These are phyloP conservation scores for Mentha longifolia DNA, from an alignment of 257 asterid genomes.

Conservation along the genomic window DNA sequence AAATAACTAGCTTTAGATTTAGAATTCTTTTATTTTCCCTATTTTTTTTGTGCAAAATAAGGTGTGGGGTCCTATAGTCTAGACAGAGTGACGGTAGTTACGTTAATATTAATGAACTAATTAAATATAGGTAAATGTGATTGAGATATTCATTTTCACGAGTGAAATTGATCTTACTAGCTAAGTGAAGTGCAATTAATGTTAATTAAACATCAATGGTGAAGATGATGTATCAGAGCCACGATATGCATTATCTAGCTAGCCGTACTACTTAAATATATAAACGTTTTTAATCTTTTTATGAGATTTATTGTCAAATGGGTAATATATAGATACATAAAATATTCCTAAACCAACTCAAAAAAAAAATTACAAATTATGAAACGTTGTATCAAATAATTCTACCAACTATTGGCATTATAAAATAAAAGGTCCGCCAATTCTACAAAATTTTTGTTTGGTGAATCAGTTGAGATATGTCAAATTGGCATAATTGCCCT, in stretches of 20 bases:
- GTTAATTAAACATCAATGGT: constrained; percentile 9
- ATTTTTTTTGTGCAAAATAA: no score
- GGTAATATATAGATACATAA: no score
- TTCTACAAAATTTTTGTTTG: neutral
- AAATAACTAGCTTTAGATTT: no score
- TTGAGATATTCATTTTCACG: neutral
- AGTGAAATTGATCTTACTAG: constrained; percentile 4
- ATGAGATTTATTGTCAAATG: no score
- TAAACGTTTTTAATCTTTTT: no score
- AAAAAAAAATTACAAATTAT: no score
- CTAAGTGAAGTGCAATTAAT: constrained; percentile 6
- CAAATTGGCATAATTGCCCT: neutral
- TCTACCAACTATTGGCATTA: neutral
- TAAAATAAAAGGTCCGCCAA: neutral
- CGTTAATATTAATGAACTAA: constrained; percentile 21
- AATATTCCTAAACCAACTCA: no score
- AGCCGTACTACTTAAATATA: no score
- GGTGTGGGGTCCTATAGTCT: no score
- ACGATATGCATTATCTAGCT: neutral
- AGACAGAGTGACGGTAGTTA: neutral
- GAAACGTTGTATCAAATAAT: neutral
- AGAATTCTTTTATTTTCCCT: no score
- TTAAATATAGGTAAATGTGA: constrained; percentile 22
- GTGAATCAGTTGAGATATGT: neutral
- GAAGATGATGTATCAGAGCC: constrained; percentile 23